Evolutionary conservation across 345 rosid species (phyloP).

Genomic region (Syzygium grande): DNA sequence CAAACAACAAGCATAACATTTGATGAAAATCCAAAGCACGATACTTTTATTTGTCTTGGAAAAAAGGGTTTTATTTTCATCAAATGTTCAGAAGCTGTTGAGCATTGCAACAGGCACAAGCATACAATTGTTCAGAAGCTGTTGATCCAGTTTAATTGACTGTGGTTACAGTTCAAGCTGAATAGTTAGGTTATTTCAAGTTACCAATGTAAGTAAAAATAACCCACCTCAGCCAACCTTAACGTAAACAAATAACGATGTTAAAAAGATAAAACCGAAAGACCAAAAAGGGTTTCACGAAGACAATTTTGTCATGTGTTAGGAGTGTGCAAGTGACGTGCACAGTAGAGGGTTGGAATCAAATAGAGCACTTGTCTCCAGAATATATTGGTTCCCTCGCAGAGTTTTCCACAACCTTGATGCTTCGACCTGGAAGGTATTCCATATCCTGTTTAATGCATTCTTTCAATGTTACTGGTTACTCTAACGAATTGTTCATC

Average conservation of each 20-base stretch:
- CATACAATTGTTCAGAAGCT: neutral
- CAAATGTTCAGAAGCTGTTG: neutral
- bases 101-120: neutral
- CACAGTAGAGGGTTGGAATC: conserved; percentile 78
- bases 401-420: conserved; percentile 49
- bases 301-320: neutral
- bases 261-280: neutral
- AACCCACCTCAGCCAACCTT: neutral
- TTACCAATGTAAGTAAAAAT: neutral
- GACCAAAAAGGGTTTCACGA: neutral
- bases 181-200: neutral
- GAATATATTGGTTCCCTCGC: conserved; percentile 64
- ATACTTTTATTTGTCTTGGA: too few relatives aligned
- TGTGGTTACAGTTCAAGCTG: neutral
- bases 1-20: too few relatives aligned
- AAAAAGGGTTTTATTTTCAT: too few relatives aligned
- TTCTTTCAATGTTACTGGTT: neutral
- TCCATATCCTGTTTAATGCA: too few relatives aligned
- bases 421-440: conserved; percentile 87
- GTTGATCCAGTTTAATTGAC: neutral
- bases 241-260: neutral
- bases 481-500: neutral
- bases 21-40: too few relatives aligned
- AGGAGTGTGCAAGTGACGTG: conserved; percentile 90
- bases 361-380: conserved; percentile 67